A percentile compares a stretch with the other conserved stretches of the same genome.
phyloP scores from a whole-genome alignment of 352 stramenopile species.

The Sclerospora graminicola region DNA sequence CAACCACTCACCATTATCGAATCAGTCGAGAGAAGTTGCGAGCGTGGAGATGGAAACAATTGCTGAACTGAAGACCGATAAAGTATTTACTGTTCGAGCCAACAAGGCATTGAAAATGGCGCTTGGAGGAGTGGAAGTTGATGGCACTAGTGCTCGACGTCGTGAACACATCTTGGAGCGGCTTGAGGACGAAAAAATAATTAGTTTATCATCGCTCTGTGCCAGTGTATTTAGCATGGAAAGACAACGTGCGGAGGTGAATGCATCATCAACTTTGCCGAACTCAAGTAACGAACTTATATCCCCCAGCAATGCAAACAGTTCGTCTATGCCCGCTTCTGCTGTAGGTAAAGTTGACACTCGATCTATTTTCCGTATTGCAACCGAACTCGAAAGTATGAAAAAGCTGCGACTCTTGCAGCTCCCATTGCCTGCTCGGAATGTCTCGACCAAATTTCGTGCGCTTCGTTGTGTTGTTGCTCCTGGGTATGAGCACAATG shows the following conservation, averaged over 20 bases:
- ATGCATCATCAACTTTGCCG: neutral
- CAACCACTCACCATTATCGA: neutral
- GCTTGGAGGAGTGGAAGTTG: slow-evolving; percentile 41
- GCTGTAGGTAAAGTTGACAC: slow-evolving; percentile 57
- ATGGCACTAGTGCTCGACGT: slow-evolving; percentile 46
- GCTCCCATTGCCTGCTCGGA: slow-evolving; percentile 51
- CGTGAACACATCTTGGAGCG: slow-evolving; percentile 53
- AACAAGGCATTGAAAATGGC: slow-evolving; percentile 53
- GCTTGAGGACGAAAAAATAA: slow-evolving; percentile 58
- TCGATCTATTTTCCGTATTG: slow-evolving; percentile 61
- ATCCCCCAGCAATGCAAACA: slow-evolving; percentile 7
- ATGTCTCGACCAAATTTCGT: slow-evolving; percentile 75
- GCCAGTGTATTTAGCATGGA: slow-evolving; percentile 77
- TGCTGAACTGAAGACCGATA: slow-evolving; percentile 10
- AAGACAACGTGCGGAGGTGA: slow-evolving; percentile 18
- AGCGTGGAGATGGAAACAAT: slow-evolving; percentile 1
- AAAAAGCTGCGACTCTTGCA: slow-evolving; percentile 45
- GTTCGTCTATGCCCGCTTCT: slow-evolving; percentile 4
- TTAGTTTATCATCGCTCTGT: slow-evolving; percentile 62
- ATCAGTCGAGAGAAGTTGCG: slow-evolving; percentile 4
- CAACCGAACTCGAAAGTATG: slow-evolving; percentile 43
- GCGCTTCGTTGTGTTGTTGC: slow-evolving; percentile 59
- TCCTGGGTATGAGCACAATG: slow-evolving; percentile 53
- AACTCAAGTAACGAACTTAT: slow-evolving; percentile 4
- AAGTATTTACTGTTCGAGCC: slow-evolving; percentile 27